Percentiles rank a stretch among this genome's conserved stretches.
phyloP scores from a whole-genome alignment of 176 grass and related monocot genomes.

The Paspalum vaginatum region DNA sequence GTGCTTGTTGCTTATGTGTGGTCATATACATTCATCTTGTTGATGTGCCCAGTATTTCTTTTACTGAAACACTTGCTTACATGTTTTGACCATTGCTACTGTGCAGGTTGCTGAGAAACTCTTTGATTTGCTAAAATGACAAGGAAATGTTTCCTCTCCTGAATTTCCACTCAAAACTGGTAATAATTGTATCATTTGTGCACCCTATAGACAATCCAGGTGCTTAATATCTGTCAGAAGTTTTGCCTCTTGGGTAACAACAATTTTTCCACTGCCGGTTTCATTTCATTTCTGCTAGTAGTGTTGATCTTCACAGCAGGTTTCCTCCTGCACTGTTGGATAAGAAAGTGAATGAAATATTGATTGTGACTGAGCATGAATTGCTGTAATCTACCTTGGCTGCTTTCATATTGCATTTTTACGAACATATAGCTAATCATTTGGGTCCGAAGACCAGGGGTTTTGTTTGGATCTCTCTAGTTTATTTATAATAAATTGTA shows the following conservation, averaged over 20 bases:
- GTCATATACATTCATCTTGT: neutral
- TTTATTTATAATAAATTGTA: no score
- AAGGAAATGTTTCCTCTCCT: conserved; percentile 30
- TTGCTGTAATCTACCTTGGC: neutral
- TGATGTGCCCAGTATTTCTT: conserved; percentile 5
- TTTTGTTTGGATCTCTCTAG: no score
- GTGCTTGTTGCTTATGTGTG: conserved; percentile 27
- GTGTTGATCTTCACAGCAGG: neutral
- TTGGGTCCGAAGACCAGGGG: neutral
- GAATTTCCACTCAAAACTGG: conserved; percentile 28
- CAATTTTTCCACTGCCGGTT: conserved; percentile 13
- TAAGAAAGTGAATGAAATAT: conserved; percentile 28
- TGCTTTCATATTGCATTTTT: conserved; percentile 11
- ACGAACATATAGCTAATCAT: neutral
- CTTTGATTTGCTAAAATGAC: conserved; percentile 74
- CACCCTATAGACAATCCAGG: conserved; percentile 21
- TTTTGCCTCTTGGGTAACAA: conserved; percentile 36
- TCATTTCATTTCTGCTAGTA: conserved; percentile 30
- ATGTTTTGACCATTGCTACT: conserved; percentile 16
- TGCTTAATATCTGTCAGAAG: conserved; percentile 43
- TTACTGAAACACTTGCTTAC: conserved; percentile 8
- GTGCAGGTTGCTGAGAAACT: conserved; percentile 86
- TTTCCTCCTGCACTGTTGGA: conserved; percentile 26
- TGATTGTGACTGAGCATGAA: conserved; percentile 12
- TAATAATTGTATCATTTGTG: conserved; percentile 39